Base-by-base conservation (phyloP, 2,329 filamentous ascomycete species). In the Madurella mycetomatis region DNA sequence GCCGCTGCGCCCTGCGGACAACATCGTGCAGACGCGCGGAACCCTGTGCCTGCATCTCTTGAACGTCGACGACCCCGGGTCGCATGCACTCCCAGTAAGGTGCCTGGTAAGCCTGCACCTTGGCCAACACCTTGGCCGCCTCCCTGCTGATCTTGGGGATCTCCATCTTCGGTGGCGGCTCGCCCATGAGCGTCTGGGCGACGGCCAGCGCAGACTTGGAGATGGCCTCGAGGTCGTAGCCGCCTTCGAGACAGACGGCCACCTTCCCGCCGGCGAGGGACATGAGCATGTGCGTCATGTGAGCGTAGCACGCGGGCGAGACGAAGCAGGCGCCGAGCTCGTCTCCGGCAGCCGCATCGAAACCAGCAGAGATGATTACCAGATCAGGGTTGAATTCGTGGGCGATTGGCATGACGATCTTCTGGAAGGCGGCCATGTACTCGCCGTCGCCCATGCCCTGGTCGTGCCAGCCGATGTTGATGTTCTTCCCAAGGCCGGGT, bases 201-300 rank as follows among this genome's bases (percentile, higher is more conserved):
- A 99, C 94, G 2, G 92, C 90, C 4, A 96, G 79, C 1, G 94
- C 92, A 4, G 94, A 97, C 54, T 88, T 85, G 0, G 94, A 95
- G 55, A 99, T 99, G 0, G 94, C 94, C 46, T 84, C 78, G 19
- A 99, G 82, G 64, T 97, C 97, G 72, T 99, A 99, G 9, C 94
- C 94, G 18, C 94, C 94, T 73, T 99, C 94, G 2, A 99, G 78
- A 67, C 92, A 96, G 9, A 96, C 92, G 2, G 90, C 88, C 13
- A 99, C 80, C 67, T 92, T 96, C 30, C 94, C 94, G 43, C 85
- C 80, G 0, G 94, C 92, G 17, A 99, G 78, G 2, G 90, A 91
- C 92, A 96, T 97, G 46, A 99, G 82, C 92, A 97, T 96, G 67
- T 96, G 91, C 15, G 94, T 97, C 94, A 99, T 97, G 67, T 99